phyloP scores from a whole-genome alignment of 1,284 basidiomycete genomes.

The Cronartium quercuum region DNA sequence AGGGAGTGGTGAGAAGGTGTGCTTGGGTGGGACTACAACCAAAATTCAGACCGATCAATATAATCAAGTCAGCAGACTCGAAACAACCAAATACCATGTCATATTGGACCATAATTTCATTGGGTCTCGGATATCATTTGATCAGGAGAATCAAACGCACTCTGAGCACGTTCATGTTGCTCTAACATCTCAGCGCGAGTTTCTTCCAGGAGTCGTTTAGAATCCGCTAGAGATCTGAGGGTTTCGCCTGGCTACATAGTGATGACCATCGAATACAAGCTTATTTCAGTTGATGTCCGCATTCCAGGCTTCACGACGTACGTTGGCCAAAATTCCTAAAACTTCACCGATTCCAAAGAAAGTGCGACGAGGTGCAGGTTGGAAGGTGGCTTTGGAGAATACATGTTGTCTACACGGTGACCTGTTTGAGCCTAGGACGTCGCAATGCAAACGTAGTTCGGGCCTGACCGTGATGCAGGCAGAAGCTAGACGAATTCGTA shows the following conservation, averaged over 20 bases:
- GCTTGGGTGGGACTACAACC: constrained; percentile 54
- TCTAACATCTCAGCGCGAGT: constrained; percentile 65
- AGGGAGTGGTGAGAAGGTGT: constrained; percentile 68
- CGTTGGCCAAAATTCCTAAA: constrained; percentile 66
- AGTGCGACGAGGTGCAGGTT: constrained; percentile 42
- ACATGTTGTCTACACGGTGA: too few relatives aligned
- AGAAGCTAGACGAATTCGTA: too few relatives aligned
- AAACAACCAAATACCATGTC: too few relatives aligned
- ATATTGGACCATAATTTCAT: neutral
- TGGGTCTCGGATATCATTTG: neutral
- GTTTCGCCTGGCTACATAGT: constrained; percentile 60
- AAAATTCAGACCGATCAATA: neutral
- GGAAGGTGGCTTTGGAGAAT: neutral
- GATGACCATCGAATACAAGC: neutral
- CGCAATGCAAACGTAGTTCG: too few relatives aligned
- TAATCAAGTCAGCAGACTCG: too few relatives aligned
- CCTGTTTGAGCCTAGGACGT: too few relatives aligned
- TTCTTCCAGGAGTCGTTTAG: constrained; percentile 65
- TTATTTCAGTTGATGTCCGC: neutral
- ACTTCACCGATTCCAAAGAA: constrained; percentile 73
- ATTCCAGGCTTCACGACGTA: constrained; percentile 15
- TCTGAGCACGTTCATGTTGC: constrained; percentile 50
- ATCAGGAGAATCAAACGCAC: constrained; percentile 3
- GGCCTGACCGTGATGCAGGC: too few relatives aligned
- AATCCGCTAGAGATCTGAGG: constrained; percentile 67